These are phyloP conservation scores for Rhexocercosporidium sp. DNA, from an alignment of 2,329 filamentous ascomycete genomes.

Conservation along the genomic window DNA sequence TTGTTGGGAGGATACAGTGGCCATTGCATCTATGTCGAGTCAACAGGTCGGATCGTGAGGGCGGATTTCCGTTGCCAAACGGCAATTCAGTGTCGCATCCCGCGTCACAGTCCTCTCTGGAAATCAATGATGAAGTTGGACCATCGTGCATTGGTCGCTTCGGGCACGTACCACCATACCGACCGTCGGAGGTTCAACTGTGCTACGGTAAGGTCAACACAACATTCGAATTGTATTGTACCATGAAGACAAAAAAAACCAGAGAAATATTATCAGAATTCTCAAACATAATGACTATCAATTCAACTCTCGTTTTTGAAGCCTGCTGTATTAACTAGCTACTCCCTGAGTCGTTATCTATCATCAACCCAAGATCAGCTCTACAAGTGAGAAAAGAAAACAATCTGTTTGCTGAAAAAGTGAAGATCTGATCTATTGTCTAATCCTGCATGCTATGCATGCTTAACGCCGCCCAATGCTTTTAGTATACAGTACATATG, in stretches of 20 bases:
- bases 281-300: too few species aligned
- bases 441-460: slow-evolving; percentile 32
- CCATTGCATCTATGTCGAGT: slow-evolving; percentile 30
- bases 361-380: too few species aligned
- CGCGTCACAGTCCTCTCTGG: neutral
- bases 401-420: slow-evolving; percentile 25
- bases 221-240: too few species aligned
- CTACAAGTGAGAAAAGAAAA: neutral
- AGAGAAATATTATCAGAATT: too few species aligned
- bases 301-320: too few species aligned
- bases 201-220: neutral
- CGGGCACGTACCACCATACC: too few species aligned
- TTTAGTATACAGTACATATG: slow-evolving; percentile 33
- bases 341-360: too few species aligned
- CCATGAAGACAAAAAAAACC: too few species aligned
- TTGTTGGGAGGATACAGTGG: slow-evolving; percentile 27
- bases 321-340: too few species aligned
- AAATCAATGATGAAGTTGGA: neutral
- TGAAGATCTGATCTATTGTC: slow-evolving; percentile 42
- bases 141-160: too few species aligned
- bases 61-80: neutral
- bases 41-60: neutral
- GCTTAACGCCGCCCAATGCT: slow-evolving; percentile 42
- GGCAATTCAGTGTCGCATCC: neutral
- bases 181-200: too few species aligned